Evolutionary conservation across 2,329 filamentous ascomycete species (phyloP).

Genomic region (Fusarium pseudocircinatum): DNA sequence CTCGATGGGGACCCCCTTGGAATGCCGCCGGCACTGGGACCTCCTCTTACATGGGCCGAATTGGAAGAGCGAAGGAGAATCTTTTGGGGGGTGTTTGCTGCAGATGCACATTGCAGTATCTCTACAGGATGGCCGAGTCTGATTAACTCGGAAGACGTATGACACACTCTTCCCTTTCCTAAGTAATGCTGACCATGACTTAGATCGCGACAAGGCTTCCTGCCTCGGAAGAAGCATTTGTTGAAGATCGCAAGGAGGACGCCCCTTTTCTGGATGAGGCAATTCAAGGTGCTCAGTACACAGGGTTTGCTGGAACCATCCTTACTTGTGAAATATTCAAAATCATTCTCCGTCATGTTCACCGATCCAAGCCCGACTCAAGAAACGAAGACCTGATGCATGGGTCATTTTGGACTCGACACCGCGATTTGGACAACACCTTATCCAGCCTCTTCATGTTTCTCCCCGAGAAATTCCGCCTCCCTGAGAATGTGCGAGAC

Average conservation of each 20-base stretch:
- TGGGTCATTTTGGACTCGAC: slow-evolving; percentile 86
- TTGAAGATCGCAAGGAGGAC: slow-evolving; percentile 69
- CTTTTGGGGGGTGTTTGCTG: slow-evolving; percentile 86
- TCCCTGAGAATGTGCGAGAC: slow-evolving; percentile 75
- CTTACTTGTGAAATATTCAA: slow-evolving; percentile 84
- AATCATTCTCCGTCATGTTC: slow-evolving; percentile 81
- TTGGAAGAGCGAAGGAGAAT: slow-evolving; percentile 78
- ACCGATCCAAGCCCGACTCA: slow-evolving; percentile 75
- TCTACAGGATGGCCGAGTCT: slow-evolving; percentile 91
- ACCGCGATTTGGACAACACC: slow-evolving; percentile 83
- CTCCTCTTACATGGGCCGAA: slow-evolving; percentile 83
- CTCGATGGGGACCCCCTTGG: slow-evolving; percentile 73
- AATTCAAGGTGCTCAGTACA: slow-evolving; percentile 70
- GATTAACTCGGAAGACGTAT: slow-evolving; percentile 76
- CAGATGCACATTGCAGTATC: slow-evolving; percentile 86
- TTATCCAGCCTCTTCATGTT: slow-evolving; percentile 82
- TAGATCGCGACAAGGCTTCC: slow-evolving; percentile 83
- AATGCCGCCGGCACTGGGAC: slow-evolving; percentile 77
- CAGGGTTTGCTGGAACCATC: slow-evolving; percentile 76
- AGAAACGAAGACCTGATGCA: slow-evolving; percentile 76
- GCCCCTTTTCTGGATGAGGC: slow-evolving; percentile 72
- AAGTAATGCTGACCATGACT: slow-evolving; percentile 1
- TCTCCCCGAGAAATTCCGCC: slow-evolving; percentile 76
- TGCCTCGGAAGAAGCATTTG: slow-evolving; percentile 79
- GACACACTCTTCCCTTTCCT: background rate